A percentile compares a stretch with the other conserved stretches of the same genome.
These are phyloP conservation scores for Eucalyptus tenuipes DNA, from an alignment of 345 rosid genomes.

Conservation along the genomic window DNA sequence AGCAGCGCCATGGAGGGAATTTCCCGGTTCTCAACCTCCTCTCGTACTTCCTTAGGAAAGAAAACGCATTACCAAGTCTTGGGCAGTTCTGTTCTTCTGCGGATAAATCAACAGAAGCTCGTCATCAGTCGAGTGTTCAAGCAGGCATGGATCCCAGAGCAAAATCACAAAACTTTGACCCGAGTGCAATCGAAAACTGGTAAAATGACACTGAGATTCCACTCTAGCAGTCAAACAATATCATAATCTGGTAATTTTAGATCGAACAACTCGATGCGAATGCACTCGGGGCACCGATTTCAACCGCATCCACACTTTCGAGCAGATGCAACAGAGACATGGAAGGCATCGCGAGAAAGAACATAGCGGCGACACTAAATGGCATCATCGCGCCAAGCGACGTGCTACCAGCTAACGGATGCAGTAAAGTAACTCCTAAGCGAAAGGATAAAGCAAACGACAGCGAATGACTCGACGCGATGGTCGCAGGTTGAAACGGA, in stretches of 20 bases:
- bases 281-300: not conserved
- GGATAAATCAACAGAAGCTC: not conserved
- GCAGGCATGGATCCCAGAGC: not conserved
- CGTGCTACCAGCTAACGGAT: not conserved
- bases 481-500: not conserved
- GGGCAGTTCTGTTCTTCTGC: not conserved
- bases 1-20: conserved; percentile 3
- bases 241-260: not conserved
- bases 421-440: not conserved
- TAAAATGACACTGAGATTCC: not conserved
- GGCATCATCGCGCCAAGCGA: not conserved
- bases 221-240: not conserved
- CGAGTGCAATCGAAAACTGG: not conserved
- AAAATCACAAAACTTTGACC: not conserved
- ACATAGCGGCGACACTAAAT: not conserved
- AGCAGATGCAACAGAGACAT: not conserved
- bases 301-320: not conserved
- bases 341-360: not conserved
- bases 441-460: not conserved
- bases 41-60: not conserved
- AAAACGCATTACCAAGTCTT: not conserved
- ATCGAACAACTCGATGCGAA: not conserved
- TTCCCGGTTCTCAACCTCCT: not conserved
- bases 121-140: not conserved
- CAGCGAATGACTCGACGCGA: not conserved